Evolutionary conservation across 1,284 basidiomycete genomes (phyloP), one percentile per base, ranked within the genome.

Genomic region (Macrocystidia cucumis): DNA sequence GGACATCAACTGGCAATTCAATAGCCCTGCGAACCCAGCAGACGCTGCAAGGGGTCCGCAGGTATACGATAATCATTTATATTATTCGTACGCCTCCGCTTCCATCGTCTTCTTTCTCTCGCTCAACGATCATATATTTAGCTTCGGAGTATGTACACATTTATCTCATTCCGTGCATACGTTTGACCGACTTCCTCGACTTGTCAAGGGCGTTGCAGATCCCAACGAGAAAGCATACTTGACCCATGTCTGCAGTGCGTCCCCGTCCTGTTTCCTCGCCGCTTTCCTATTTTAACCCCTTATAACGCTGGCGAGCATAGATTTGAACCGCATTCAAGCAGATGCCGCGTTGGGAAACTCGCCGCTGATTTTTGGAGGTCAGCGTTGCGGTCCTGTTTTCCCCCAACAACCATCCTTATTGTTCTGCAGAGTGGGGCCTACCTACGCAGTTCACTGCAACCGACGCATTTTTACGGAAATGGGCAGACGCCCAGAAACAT

Each of bases 401-500:
- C 1, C 19, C 21, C 8, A 3, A 24, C 18, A 9, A 24, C 17
- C 14, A 2, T 23, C 44, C 29, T 51, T 65, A 26, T 58, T 58
- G 54, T 64, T 64, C 33, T 63, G 7, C 65, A 56, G 82, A 87
- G 63, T 88, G 84, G 81, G 70, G 70, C 6, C 61, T 88, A 12
- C 56, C 80, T 2, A 83, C 81, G 1, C 67, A 84, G 42, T 87
- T 84, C 54, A 44, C 57, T 18, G 73, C 80, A 2, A 72, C 74
- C 1, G 69, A 83, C 34, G 65, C 53, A 1, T 86, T 86, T 62
- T 53, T 85, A 23, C 44, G 40, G 34, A 58, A 78, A 46, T 86
- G 81, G 82, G 83, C 80, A n/a, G 83, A 88, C 46, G 79, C 85
- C 18, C 83, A 86, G 55, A 87, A 87, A 53, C 57, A 74, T 27